Percentiles rank a stretch among this genome's conserved stretches.
Conservation (phyloP, 495 filamentous ascomycete genomes). For the Xylaria palmicola region DNA sequence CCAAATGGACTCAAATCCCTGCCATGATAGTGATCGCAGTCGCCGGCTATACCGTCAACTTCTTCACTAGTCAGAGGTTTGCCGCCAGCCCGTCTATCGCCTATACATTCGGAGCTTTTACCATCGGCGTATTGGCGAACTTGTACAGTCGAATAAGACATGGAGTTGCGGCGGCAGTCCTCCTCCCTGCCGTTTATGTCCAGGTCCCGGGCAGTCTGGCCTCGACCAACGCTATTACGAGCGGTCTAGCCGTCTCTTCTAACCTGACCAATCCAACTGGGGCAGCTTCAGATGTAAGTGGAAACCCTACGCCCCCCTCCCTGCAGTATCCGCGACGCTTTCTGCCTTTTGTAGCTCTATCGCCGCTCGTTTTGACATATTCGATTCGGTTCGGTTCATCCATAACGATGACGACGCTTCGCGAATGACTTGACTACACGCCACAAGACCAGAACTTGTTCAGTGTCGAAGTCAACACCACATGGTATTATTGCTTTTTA, state of each 20-base stretch:
- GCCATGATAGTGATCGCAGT: conserved; percentile 76
- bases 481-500: not conserved
- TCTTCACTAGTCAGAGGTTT: conserved; percentile 68
- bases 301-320: not conserved
- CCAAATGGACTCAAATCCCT: conserved; percentile 81
- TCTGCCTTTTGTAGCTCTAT: not conserved
- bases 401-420: not conserved
- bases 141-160: conserved; percentile 75
- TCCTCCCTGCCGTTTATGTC: conserved; percentile 88
- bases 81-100: conserved; percentile 74
- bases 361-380: not conserved
- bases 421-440: too few relatives aligned
- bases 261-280: conserved; percentile 53
- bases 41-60: conserved; percentile 78
- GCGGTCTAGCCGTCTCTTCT: conserved; percentile 66
- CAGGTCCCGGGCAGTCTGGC: conserved; percentile 86
- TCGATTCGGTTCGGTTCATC: not conserved
- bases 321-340: not conserved
- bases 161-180: conserved; percentile 77
- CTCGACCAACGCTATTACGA: conserved; percentile 66
- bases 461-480: not conserved
- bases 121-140: conserved; percentile 80
- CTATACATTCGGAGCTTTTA: conserved; percentile 76
- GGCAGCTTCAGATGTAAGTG: conserved; percentile 6
- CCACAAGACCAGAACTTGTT: not conserved